Base-by-base conservation (phyloP, 345 rosid species). In the Ricinus communis region DNA sequence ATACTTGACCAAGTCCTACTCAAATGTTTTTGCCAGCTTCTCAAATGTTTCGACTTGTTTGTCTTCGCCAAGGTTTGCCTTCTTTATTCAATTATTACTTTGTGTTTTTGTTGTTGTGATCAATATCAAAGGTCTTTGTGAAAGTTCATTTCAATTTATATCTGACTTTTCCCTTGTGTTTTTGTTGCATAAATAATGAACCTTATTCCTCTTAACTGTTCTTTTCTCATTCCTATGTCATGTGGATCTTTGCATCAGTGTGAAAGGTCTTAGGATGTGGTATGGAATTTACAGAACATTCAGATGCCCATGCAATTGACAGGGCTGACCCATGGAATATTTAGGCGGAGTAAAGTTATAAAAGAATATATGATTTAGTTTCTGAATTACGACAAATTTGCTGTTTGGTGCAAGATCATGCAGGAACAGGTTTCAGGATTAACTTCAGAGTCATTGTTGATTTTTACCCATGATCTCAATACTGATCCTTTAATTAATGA, bases 1-100 rank as follows among this genome's bases (percentile, higher is more conserved):
- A 27, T 89, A 87, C 78, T 78, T 89, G 77, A 91, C 93, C 62
- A 91, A 89, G 81, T 87, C 91, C 19, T 89, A 91, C 76, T 85
- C 97, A 15, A 91, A 91, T 79, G 91, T 89, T 68, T 91, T 86
- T 79, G 74, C 83, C 40, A 89, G 89, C 38, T 86, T 87, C 79
- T 71, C 90, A 31, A 81, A 79, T 70, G n/a, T 68, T 28, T 74
- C 87, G 5, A 72, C 81, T 16, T 63, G 64, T 68, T 71, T 71
- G 71, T 63, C 79, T 79, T 87, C 89, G 19, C 81, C 83, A 22
- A 88, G 94, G 89, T 88, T 70, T 27, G 77, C 49, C 52, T 65
- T 52, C 41, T 71, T 10, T 67, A 18, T 46, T 36, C 22, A 58
- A 30, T 45, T 18, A 15, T 45, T 65, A 46, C 49, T 27, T 10